Evolutionary conservation across 2,329 filamentous ascomycete species (phyloP).

Genomic region (Aspergillus thermomutatus): DNA sequence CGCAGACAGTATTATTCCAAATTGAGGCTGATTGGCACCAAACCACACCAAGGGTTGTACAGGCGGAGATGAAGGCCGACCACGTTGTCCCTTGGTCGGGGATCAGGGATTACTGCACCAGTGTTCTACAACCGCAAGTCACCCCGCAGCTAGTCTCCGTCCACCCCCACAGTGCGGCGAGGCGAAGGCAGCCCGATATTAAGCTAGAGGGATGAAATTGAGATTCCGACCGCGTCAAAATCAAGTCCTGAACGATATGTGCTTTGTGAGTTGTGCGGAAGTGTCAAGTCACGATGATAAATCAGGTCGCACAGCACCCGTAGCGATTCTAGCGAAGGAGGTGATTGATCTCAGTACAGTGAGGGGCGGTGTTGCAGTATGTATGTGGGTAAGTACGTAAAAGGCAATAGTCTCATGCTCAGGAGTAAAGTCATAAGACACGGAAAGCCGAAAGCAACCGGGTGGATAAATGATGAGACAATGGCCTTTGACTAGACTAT

Average conservation of each 20-base stretch:
- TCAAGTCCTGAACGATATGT: background rate
- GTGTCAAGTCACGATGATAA: background rate
- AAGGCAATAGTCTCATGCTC: background rate
- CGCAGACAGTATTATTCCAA: background rate
- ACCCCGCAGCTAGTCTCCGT: conserved; percentile 19
- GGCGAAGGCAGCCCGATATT: background rate
- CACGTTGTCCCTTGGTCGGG: conserved; percentile 18
- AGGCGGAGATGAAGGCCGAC: conserved; percentile 6
- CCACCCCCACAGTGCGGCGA: conserved; percentile 13
- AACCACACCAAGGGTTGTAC: conserved; percentile 1
- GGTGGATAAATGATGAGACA: background rate
- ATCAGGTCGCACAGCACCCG: background rate
- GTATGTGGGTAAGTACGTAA: background rate
- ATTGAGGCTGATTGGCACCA: conserved; percentile 11
- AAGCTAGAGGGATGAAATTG: background rate
- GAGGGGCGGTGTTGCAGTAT: background rate
- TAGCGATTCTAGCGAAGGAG: background rate
- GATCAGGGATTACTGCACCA: conserved; percentile 16
- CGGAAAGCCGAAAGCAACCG: background rate
- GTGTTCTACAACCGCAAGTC: conserved; percentile 13
- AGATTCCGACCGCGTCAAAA: background rate
- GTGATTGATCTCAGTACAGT: background rate
- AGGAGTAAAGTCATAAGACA: background rate
- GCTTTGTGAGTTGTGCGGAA: background rate
- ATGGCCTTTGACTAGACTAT: background rate